phyloP scores from a whole-genome alignment of 2,329 filamentous ascomycete species.

The Calonectria pauciramosa region DNA sequence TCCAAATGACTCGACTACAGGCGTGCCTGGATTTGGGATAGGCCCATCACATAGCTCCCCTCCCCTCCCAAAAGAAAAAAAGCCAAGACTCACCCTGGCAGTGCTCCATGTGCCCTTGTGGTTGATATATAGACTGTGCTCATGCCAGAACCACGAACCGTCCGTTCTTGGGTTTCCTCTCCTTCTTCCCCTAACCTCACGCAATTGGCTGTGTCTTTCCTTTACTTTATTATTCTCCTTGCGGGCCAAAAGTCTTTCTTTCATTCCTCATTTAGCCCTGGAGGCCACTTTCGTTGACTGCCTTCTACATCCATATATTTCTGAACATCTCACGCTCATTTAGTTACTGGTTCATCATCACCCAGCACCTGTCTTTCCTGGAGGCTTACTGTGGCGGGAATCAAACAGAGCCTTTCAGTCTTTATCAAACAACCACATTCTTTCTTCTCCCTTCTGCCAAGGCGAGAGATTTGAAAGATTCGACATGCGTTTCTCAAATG shows the following conservation, averaged over 20 bases:
- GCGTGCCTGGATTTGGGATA: constrained; percentile 21
- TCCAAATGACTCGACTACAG: constrained; percentile 7
- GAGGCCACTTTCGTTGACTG: constrained; percentile 16
- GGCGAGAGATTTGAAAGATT: not conserved
- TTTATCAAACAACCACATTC: not conserved
- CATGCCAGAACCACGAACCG: not conserved
- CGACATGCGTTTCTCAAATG: constrained; percentile 45
- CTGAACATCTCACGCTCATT: not conserved
- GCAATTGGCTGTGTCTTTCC: not conserved
- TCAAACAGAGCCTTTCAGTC: not conserved
- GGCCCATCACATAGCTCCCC: not conserved
- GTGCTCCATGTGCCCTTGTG: not conserved
- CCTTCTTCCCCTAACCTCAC: not conserved
- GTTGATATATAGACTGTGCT: constrained; percentile 2
- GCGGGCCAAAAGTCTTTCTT: constrained; percentile 20
- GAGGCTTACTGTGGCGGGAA: not conserved
- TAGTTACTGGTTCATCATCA: not conserved
- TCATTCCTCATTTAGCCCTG: constrained; percentile 17
- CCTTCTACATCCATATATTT: not conserved
- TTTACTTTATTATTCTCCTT: not conserved
- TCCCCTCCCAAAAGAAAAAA: not conserved
- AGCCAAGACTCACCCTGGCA: not conserved
- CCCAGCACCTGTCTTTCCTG: not conserved
- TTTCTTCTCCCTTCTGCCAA: not conserved
- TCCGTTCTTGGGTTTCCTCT: not conserved